Base-by-base conservation (phyloP, 495 filamentous ascomycete genomes). In the Glarea lozoyensis region DNA sequence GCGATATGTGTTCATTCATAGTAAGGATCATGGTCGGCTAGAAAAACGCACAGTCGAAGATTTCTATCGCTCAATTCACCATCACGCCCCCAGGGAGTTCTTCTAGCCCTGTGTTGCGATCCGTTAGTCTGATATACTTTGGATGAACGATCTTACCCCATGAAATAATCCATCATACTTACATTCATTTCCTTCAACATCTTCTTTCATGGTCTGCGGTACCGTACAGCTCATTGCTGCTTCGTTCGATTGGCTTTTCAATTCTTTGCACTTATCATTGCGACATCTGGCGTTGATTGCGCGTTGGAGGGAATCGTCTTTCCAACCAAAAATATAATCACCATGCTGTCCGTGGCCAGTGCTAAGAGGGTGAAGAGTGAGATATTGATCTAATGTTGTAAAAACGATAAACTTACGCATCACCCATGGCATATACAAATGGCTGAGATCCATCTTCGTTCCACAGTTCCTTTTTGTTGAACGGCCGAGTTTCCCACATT, bases 241-340 rank as follows among this genome's bases (percentile, higher is more conserved):
- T 37, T 61, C 55, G 0, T 52, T 43, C 15, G 60, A 48, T 44
- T 68, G 65, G 11, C 40, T 48, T 49, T 61, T 59, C 2, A 68
- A 49, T 20, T 49, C 42, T 15, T 53, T 47, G 52, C 65, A 68
- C 1, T 57, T 50, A 19, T 46, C 58, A 18, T 49, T 45, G 33
- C 57, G 58, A 53, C 65, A 68, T 15, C 50, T 46, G 15, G 60
- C 39, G 6, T 43, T 17, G 34, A 49, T 38, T 10, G 73, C 73
- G 2, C 43, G 11, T 43, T 68, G 63, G 18, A 78, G 62, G 39
- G 68, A 52, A 13, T 60, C 63, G 11, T 60, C 60, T 19, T 83
- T 72, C 83, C 83, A 88, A 19, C 76, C 82, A 30, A 69, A 70
- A 46, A 86, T 78, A 57, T 85, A 86, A 54, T 87, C 83, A 10